Evolutionary conservation across 345 rosid genomes (phyloP).

Genomic region (Odontarrhena argentea): DNA sequence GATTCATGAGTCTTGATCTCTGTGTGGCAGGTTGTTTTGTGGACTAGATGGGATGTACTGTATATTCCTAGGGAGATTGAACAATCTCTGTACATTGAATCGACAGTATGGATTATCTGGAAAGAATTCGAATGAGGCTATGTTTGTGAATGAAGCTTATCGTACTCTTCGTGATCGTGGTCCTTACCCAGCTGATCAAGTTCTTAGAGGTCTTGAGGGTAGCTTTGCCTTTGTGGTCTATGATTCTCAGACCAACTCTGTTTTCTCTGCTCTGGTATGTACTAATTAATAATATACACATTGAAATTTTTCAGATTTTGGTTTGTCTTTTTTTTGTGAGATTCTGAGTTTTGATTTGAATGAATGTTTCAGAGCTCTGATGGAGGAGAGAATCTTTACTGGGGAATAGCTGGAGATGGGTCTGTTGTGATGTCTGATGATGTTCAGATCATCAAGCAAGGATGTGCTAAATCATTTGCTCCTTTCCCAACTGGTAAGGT

Average conservation of each 20-base stretch:
- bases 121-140: conserved; percentile 73
- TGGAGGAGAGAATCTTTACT: conserved; percentile 70
- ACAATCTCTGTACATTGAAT: conserved; percentile 62
- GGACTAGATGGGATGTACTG: conserved; percentile 84
- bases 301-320: neutral
- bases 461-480: conserved; percentile 94
- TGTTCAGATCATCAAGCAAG: conserved; percentile 67
- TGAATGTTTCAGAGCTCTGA: conserved; percentile 61
- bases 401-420: conserved; percentile 93
- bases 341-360: neutral
- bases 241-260: conserved; percentile 67
- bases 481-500: conserved; percentile 70
- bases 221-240: conserved; percentile 84
- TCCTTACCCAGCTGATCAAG: conserved; percentile 94
- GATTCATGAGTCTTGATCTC: neutral
- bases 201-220: conserved; percentile 85
- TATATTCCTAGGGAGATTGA: conserved; percentile 69
- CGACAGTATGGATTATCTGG: conserved; percentile 73
- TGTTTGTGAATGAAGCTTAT: conserved; percentile 84
- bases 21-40: conserved; percentile 63
- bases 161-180: conserved; percentile 89
- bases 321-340: neutral
- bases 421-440: conserved; percentile 85
- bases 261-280: conserved; percentile 77
- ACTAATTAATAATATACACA: neutral